Evolutionary conservation across 345 rosid genomes (phyloP), one percentile per base, ranked within the genome.

Genomic region (Pistacia integerrima): DNA sequence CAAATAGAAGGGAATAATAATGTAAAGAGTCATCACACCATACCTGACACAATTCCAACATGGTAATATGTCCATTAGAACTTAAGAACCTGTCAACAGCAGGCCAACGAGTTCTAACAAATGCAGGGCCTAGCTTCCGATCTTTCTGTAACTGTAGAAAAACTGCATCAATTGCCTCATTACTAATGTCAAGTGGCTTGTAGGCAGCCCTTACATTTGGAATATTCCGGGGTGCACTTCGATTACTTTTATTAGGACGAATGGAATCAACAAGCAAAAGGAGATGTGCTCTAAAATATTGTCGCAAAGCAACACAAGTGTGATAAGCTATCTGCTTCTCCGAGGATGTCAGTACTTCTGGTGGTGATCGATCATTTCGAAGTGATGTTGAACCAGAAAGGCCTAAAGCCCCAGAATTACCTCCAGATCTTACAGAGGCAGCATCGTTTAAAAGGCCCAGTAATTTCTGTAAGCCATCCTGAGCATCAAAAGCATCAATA

Each of bases 1-100:
- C 25, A 71, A 67, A 52, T 33, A 35, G 68, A 64, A 65, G 51
- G 11, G 12, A 70, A 28, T 41, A 80, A 41, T 52, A 63, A 66
- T 4, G 36, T 65, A 56, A 72, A 75, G 62, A 70, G 58, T 33
- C 20, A 72, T 75, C 49, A 68, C 44, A 81, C 38, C 67, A 74
- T 77, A 93, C 98, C 97, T 96, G 99, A 83, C 99, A 96, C 82
- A 96, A 82, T 78, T 96, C 98, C 77, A 96, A 82, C 97, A 93
- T 84, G 69, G 93, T 96, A 79, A 89, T 81, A 85, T 96, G 98
- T 75, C 99, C 99, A 76, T 89, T 89, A 76, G 82, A 87, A 70
- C 83, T 74, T 76, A 93, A 81, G 79, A 96, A 93, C 65, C 85
- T 91, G 67, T 93, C 94, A 76, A 96, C 89, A 67, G 93, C 92